Conservation (phyloP, 192 early-diverging fungal species). For the Coemansia sp. region DNA sequence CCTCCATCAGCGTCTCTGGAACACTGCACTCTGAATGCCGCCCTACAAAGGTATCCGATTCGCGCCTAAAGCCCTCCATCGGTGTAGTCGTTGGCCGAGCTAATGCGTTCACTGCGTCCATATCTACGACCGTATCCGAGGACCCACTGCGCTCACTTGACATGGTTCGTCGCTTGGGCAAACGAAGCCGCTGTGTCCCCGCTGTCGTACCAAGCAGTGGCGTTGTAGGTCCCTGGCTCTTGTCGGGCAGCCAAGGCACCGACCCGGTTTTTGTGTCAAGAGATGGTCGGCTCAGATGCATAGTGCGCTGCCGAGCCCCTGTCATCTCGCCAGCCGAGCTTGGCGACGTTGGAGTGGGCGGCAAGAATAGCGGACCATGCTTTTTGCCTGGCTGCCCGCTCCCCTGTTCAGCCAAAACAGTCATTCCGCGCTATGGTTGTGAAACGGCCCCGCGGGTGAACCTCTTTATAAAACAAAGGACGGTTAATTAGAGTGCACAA, state of each 20-base stretch:
- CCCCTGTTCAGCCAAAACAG: constrained; percentile 13
- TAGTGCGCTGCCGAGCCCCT: constrained; percentile 21
- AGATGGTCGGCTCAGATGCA: constrained; percentile 31
- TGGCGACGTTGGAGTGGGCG: constrained; percentile 41
- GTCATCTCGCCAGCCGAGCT: neutral
- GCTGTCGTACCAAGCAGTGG: constrained; percentile 3
- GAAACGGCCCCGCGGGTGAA: neutral
- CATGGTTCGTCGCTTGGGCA: constrained; percentile 50
- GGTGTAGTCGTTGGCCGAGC: constrained; percentile 3
- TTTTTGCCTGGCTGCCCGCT: constrained; percentile 10
- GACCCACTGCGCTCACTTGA: constrained; percentile 43
- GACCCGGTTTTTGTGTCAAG: constrained; percentile 14
- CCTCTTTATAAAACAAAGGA: neutral
- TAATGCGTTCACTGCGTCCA: constrained; percentile 20
- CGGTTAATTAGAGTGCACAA: neutral
- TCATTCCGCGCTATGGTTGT: constrained; percentile 13
- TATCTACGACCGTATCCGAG: constrained; percentile 24
- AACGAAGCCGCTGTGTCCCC: constrained; percentile 38
- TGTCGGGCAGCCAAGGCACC: constrained; percentile 26
- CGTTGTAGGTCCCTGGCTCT: neutral
- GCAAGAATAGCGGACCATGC: constrained; percentile 28
- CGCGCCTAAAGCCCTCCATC: neutral
- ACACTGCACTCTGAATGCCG: constrained; percentile 21
- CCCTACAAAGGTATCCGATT: neutral
- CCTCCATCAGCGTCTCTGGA: constrained; percentile 19